These are phyloP conservation scores for Aphanomyces stellatus DNA, from an alignment of 352 stramenopile species.

Conservation along the genomic window DNA sequence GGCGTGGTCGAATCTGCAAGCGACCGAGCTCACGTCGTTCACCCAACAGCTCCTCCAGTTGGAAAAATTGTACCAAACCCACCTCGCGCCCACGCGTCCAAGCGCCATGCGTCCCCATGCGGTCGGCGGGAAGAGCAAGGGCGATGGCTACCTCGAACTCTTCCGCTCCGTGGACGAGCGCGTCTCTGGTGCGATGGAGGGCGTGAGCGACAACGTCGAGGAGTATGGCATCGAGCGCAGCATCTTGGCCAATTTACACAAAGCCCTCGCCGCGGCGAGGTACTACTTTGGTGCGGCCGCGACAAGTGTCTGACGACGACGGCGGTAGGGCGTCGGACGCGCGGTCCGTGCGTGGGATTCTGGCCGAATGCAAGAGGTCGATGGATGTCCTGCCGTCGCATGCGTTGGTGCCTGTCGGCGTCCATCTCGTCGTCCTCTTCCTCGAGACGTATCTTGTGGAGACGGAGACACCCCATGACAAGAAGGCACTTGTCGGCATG, in stretches of 20 bases:
- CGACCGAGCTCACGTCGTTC: conserved; percentile 11
- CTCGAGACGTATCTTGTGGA: conserved; percentile 28
- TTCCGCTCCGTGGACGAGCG: conserved; percentile 17
- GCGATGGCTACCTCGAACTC: conserved; percentile 14
- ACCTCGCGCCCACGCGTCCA: background rate
- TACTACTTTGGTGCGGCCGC: background rate
- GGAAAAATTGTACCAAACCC: conserved; percentile 12
- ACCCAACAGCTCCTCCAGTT: conserved; percentile 17
- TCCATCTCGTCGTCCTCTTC: conserved; percentile 42
- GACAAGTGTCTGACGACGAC: background rate
- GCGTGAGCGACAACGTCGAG: conserved; percentile 16
- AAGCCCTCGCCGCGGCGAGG: background rate
- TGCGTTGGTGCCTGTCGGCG: conserved; percentile 50
- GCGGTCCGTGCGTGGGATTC: background rate
- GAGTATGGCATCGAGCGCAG: conserved; percentile 17
- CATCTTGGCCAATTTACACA: background rate
- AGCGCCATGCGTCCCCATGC: background rate
- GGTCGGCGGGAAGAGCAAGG: conserved; percentile 9
- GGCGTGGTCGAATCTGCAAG: conserved; percentile 9
- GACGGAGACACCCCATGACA: background rate
- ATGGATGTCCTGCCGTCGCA: conserved; percentile 8
- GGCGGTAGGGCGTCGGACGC: background rate
- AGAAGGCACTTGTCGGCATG: background rate
- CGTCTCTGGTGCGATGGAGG: conserved; percentile 6
- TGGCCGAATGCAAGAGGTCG: background rate